These are phyloP conservation scores for Craterostigma plantagineum DNA, from an alignment of 257 asterid species.

Conservation along the genomic window DNA sequence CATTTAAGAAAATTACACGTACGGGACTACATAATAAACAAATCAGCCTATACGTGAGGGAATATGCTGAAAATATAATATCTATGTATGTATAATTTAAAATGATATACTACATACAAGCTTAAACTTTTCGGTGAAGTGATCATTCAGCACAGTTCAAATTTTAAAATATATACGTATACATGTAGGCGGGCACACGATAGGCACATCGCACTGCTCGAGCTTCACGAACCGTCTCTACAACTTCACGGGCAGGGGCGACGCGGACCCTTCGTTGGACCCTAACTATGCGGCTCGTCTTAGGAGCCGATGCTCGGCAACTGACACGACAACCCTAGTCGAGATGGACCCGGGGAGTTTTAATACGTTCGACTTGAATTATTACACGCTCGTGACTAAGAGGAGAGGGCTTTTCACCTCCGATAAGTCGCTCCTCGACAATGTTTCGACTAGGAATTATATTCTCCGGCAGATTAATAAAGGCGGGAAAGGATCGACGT, in stretches of 20 bases:
- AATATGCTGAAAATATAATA: too few species aligned
- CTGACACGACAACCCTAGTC: constrained; percentile 20
- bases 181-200: constrained; percentile 31
- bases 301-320: constrained; percentile 19
- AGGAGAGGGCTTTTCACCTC: constrained; percentile 29
- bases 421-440: constrained; percentile 33
- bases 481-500: constrained; percentile 8
- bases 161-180: neutral
- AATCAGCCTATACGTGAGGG: too few species aligned
- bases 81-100: too few species aligned
- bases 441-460: constrained; percentile 16
- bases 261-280: constrained; percentile 38
- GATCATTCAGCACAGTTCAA: too few species aligned
- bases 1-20: too few species aligned
- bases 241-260: constrained; percentile 53
- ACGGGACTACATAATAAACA: too few species aligned
- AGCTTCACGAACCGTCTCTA: constrained; percentile 33
- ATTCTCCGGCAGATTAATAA: constrained; percentile 11
- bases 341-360: constrained; percentile 56
- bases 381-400: constrained; percentile 23
- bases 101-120: too few species aligned
- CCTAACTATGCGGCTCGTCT: constrained; percentile 20
- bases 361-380: constrained; percentile 18
- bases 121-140: too few species aligned
- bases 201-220: constrained; percentile 37